Evolutionary conservation across 805 yeast species (phyloP), one percentile per base, ranked within the genome.

Genomic region (Pichia gijzeniarum): DNA sequence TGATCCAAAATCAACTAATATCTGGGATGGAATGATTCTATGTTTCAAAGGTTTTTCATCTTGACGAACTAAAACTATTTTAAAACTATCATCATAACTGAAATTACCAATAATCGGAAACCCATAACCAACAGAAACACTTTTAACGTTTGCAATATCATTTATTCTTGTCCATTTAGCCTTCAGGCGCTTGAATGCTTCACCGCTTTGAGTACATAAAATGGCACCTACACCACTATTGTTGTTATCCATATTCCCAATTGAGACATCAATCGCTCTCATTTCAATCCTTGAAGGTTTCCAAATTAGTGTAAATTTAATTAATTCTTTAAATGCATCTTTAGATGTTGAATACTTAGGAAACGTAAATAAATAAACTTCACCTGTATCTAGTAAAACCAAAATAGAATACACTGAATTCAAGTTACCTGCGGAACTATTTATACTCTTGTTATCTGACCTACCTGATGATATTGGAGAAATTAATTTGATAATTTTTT

Each of bases 201-300:
- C 73, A 0, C 96, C 96, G 40, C 79, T 78, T 18, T 68, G 61
- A 0, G 93, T 82, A 50, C 84, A 76, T 1, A 90, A 59, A 1
- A 89, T 67, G 2, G 86, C 60, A 19, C 44, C 44, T 3, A 35
- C 31, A 10, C 39, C 25, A 5, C 30, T 40, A 13, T 31, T 32
- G 33, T 22, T 39, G 0, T 85, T 78, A 0, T 95, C 95, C 55
- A 82, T 85, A 16, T 64, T 67, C 2, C 84, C 75, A 37, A 82
- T 71, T 55, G 81, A 91, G 28, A 85, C 73, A 62, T 87, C 95
- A 4, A 65, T 67, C 40, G 78, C 87, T 45, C 67, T 69, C 71
- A 77, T 64, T 53, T 77, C 80, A 10, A 63, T 59, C 41, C 76
- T 76, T 45, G 76, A 70, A 1, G 90, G 85, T 28, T 64, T 71